Percentiles rank a stretch among this genome's conserved stretches.
Evolutionary conservation across 495 filamentous ascomycete genomes (phyloP).

Genomic region (Neurospora terricola): DNA sequence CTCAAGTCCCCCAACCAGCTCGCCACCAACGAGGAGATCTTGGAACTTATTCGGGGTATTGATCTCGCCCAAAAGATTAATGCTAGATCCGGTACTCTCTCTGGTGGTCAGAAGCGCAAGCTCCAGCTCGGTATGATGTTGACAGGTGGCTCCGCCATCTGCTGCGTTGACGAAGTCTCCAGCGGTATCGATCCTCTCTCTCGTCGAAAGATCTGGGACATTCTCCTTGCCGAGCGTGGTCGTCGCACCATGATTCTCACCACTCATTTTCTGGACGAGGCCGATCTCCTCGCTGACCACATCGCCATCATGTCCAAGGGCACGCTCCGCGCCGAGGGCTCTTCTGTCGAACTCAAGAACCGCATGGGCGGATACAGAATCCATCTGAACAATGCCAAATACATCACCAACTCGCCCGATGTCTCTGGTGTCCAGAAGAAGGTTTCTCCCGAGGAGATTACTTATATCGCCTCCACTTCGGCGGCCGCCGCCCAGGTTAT

Average conservation of each 20-base stretch:
- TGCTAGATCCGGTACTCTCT: slow-evolving; percentile 57
- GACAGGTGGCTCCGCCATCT: slow-evolving; percentile 72
- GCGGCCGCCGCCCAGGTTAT: slow-evolving; percentile 56
- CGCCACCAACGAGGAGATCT: slow-evolving; percentile 45
- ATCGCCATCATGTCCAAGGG: slow-evolving; percentile 72
- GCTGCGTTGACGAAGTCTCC: slow-evolving; percentile 82
- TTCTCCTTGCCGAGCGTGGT: slow-evolving; percentile 70
- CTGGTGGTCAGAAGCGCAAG: slow-evolving; percentile 83
- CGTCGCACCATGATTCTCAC: slow-evolving; percentile 71
- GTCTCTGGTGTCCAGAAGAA: slow-evolving; percentile 47
- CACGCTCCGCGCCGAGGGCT: slow-evolving; percentile 56
- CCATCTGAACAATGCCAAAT: slow-evolving; percentile 48
- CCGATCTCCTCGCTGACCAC: slow-evolving; percentile 64
- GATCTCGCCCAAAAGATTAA: slow-evolving; percentile 62
- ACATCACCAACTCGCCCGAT: slow-evolving; percentile 35
- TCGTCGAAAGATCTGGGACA: slow-evolving; percentile 81
- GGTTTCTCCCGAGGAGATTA: slow-evolving; percentile 54
- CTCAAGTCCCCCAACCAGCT: slow-evolving; percentile 52
- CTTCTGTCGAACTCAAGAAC: slow-evolving; percentile 68
- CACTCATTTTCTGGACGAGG: slow-evolving; percentile 77
- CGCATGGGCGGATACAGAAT: slow-evolving; percentile 68
- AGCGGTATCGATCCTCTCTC: slow-evolving; percentile 74
- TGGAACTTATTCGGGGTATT: slow-evolving; percentile 51
- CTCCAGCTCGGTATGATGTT: slow-evolving; percentile 93
- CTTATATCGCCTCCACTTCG: slow-evolving; percentile 57